Percentiles rank a stretch among this genome's conserved stretches.
Evolutionary conservation across 768 basidiomycete genomes (phyloP).

Genomic region (Boletus sensibilis): DNA sequence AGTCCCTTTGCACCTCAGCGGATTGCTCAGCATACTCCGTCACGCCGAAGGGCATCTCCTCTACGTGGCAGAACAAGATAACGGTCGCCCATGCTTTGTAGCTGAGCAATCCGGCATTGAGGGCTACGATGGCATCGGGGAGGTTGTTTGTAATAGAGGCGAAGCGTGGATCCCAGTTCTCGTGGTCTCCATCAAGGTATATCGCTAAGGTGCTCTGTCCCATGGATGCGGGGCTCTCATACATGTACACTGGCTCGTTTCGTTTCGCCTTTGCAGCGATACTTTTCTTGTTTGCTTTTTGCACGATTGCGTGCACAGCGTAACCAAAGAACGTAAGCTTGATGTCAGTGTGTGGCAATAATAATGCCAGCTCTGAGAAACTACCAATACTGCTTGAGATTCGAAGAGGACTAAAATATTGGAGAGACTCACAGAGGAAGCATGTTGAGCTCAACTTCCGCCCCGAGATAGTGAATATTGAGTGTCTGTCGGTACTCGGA

Average conservation of each 20-base stretch:
- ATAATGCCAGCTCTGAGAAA: constrained; percentile 46
- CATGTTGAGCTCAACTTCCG: constrained; percentile 41
- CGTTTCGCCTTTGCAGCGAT: constrained; percentile 33
- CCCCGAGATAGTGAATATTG: constrained; percentile 38
- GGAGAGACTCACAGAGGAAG: constrained; percentile 38
- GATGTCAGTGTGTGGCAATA: constrained; percentile 45
- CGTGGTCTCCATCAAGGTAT: constrained; percentile 32
- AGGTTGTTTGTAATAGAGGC: constrained; percentile 13
- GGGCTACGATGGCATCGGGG: constrained; percentile 44
- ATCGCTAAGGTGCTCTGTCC: constrained; percentile 41
- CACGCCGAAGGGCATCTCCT: constrained; percentile 32
- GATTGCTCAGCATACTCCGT: constrained; percentile 40
- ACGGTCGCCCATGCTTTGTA: constrained; percentile 40
- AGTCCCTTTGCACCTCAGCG: constrained; percentile 31
- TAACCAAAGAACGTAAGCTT: constrained; percentile 42
- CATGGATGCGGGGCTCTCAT: constrained; percentile 37
- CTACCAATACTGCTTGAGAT: constrained; percentile 22
- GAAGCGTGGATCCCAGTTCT: constrained; percentile 28
- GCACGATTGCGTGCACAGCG: constrained; percentile 31
- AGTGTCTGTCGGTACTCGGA: constrained; percentile 28
- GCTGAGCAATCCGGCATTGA: constrained; percentile 40
- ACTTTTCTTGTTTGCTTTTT: constrained; percentile 32
- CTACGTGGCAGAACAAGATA: constrained; percentile 31
- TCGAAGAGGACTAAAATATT: neutral
- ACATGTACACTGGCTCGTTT: constrained; percentile 33